phyloP scores from a whole-genome alignment of 805 yeast genomes.

The Myxozyma geophila region DNA sequence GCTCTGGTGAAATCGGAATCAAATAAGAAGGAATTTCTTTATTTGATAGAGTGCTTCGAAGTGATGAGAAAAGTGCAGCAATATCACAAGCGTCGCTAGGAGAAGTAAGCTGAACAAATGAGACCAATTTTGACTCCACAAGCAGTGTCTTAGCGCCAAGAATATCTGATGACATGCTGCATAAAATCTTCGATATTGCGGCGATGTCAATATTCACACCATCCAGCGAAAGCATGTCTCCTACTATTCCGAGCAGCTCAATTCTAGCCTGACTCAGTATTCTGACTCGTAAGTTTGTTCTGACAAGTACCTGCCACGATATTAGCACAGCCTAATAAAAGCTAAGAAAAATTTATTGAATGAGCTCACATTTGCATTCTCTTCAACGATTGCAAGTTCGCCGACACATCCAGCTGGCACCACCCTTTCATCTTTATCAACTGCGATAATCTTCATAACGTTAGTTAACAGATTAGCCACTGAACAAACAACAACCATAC shows the following conservation, averaged over 20 bases:
- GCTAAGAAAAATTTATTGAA: background rate
- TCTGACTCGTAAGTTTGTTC: conserved; percentile 2
- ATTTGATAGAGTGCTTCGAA: background rate
- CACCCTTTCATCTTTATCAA: conserved; percentile 1
- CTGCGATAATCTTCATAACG: conserved; percentile 4
- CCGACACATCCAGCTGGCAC: conserved; percentile 33
- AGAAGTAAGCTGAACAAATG: background rate
- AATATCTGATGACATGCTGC: background rate
- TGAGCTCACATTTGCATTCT: background rate
- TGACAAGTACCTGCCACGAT: background rate
- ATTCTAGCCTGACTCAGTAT: background rate
- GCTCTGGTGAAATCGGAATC: conserved; percentile 4
- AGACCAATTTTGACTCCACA: background rate
- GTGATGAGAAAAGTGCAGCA: background rate
- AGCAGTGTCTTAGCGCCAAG: background rate
- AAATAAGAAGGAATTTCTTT: conserved; percentile 19
- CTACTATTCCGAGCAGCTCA: background rate
- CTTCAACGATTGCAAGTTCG: conserved; percentile 20
- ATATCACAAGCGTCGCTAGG: background rate
- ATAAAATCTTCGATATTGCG: background rate
- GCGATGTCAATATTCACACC: background rate
- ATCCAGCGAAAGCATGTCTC: background rate
- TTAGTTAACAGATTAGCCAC: background rate
- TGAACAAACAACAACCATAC: background rate
- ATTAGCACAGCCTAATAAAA: background rate